A percentile compares a stretch with the other conserved stretches of the same genome.
These are phyloP conservation scores for Saccharomyces hybrid DNA, from an alignment of 1,139 yeast species.

Conservation along the genomic window DNA sequence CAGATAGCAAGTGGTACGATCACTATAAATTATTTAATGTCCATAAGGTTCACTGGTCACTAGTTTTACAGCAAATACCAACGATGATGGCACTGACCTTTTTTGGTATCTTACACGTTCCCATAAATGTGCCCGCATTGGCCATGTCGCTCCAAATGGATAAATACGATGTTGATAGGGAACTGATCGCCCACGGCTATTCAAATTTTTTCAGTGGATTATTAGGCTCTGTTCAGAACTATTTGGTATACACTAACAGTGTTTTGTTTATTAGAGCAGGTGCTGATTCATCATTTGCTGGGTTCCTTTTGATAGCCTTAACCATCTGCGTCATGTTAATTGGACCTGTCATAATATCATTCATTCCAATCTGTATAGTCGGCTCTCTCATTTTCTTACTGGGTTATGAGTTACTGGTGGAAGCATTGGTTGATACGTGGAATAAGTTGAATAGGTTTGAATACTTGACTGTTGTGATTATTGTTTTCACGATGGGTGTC, in stretches of 20 bases:
- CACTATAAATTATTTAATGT: constrained; percentile 72
- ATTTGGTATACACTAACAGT: constrained; percentile 88
- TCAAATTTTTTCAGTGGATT: constrained; percentile 84
- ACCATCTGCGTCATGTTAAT: constrained; percentile 74
- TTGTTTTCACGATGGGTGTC: constrained; percentile 89
- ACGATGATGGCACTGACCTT: constrained; percentile 94
- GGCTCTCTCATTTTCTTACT: constrained; percentile 83
- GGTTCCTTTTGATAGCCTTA: constrained; percentile 74
- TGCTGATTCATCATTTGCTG: constrained; percentile 83
- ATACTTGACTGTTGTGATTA: constrained; percentile 72
- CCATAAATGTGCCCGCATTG: constrained; percentile 93
- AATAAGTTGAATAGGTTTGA: constrained; percentile 72
- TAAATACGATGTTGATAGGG: constrained; percentile 79
- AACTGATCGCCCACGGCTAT: constrained; percentile 88
- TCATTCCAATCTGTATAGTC: constrained; percentile 90
- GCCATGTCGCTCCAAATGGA: constrained; percentile 87
- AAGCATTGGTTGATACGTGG: constrained; percentile 77
- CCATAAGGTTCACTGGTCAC: constrained; percentile 61
- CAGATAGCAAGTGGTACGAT: constrained; percentile 78
- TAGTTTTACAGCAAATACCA: constrained; percentile 65
- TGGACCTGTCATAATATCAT: constrained; percentile 91
- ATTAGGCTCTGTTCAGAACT: constrained; percentile 84
- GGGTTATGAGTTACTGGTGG: constrained; percentile 84
- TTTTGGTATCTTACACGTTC: constrained; percentile 92
- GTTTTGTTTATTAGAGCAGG: constrained; percentile 89